Conservation (phyloP, 2,329 filamentous ascomycete genomes). For the Fusarium compactum region DNA sequence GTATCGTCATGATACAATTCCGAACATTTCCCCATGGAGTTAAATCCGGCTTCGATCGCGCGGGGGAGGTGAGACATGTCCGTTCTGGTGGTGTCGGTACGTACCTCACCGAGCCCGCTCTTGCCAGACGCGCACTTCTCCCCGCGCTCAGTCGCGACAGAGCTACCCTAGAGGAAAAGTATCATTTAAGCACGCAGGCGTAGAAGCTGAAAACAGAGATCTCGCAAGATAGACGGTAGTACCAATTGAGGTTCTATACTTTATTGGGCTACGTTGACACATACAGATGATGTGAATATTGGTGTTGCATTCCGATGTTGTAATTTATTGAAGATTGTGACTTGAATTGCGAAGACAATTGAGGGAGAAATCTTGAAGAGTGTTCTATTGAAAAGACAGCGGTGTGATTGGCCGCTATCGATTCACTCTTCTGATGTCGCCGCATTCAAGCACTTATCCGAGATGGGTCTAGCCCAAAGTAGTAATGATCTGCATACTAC, state of each 20-base stretch:
- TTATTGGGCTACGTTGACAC: rapidly evolving
- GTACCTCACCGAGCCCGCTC: not conserved
- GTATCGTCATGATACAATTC: constrained; percentile 1
- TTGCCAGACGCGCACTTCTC: not conserved
- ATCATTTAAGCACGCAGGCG: rapidly evolving
- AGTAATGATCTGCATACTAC: not conserved
- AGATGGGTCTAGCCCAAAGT: rapidly evolving
- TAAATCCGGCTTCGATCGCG: constrained; percentile 11
- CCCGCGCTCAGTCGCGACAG: not conserved
- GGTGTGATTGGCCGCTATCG: no score
- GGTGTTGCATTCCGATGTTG: not conserved
- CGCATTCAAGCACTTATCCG: no score
- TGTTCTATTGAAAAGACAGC: no score
- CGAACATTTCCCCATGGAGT: constrained; percentile 39
- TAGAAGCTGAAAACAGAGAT: not conserved
- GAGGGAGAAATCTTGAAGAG: no score
- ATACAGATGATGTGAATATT: not conserved
- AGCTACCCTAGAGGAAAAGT: not conserved
- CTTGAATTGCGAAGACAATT: no score
- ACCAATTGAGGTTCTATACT: rapidly evolving
- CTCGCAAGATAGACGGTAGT: rapidly evolving
- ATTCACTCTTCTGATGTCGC: no score
- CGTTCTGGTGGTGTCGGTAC: not conserved
- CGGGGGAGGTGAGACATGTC: constrained; percentile 12
- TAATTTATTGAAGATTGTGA: no score